Evolutionary conservation across 2,329 filamentous ascomycete genomes (phyloP).

Genomic region (Fusarium devonianum): DNA sequence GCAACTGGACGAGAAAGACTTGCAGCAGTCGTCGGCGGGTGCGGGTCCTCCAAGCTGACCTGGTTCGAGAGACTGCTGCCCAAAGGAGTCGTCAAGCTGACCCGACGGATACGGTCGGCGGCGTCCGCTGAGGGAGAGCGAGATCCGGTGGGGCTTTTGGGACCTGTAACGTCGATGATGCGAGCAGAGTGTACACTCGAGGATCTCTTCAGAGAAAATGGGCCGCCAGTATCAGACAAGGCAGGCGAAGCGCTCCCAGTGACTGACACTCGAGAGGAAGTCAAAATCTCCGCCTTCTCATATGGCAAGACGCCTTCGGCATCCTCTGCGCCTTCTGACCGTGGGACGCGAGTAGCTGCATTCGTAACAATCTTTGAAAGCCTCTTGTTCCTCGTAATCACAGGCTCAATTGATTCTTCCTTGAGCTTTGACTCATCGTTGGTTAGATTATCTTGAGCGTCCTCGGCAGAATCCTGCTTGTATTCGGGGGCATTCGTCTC

Average conservation of each 20-base stretch:
- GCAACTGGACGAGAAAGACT: conserved; percentile 34
- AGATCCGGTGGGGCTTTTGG: conserved; percentile 60
- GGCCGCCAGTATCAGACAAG: conserved; percentile 54
- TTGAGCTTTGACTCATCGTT: conserved; percentile 12
- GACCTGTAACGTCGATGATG: conserved; percentile 63
- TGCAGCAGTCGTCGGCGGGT: conserved; percentile 35
- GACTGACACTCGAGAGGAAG: conserved; percentile 63
- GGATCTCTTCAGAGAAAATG: conserved; percentile 49
- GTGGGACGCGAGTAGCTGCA: conserved; percentile 19
- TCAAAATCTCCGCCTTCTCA: conserved; percentile 66
- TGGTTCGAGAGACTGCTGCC: conserved; percentile 48
- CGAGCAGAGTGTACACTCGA: conserved; percentile 63
- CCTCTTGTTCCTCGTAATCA: conserved; percentile 31
- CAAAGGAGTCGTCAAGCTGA: conserved; percentile 46
- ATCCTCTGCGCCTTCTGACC: conserved; percentile 44
- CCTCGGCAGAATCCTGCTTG: conserved; percentile 7
- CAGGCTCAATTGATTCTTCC: conserved; percentile 15
- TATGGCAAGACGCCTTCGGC: conserved; percentile 56
- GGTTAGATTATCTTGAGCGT: conserved; percentile 13
- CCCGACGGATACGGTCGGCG: conserved; percentile 51
- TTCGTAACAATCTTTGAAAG: conserved; percentile 39
- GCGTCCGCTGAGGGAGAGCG: conserved; percentile 57
- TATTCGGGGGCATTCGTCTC: conserved; percentile 11
- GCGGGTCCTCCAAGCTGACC: conserved; percentile 52
- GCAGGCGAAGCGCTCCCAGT: conserved; percentile 59